A percentile compares a stretch with the other conserved stretches of the same genome.
phyloP scores from a whole-genome alignment of 1,284 basidiomycete genomes.

The Fomitopsis pinicola region DNA sequence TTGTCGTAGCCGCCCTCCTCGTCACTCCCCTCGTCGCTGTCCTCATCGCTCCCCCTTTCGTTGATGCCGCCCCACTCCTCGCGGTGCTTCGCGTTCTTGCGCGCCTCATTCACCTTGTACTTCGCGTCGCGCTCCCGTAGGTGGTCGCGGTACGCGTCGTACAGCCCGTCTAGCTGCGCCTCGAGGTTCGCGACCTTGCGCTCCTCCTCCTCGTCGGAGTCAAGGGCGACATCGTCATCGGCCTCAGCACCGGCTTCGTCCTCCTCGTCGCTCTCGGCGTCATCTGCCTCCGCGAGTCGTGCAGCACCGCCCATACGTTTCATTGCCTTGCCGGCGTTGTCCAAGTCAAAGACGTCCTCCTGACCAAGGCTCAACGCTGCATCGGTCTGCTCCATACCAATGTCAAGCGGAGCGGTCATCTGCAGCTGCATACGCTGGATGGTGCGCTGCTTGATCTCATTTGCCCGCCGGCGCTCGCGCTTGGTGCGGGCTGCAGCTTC shows the following conservation, averaged over 20 bases:
- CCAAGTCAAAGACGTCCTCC: constrained; percentile 86
- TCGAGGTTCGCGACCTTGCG: constrained; percentile 68
- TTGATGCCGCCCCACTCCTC: constrained; percentile 80
- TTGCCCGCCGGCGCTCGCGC: constrained; percentile 82
- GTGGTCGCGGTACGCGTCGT: constrained; percentile 83
- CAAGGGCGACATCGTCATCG: constrained; percentile 48
- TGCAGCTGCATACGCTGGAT: constrained; percentile 95
- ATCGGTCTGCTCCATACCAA: constrained; percentile 87
- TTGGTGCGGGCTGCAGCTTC: constrained; percentile 75
- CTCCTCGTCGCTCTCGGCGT: constrained; percentile 35
- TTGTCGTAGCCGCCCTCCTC: constrained; percentile 77
- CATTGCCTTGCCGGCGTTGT: constrained; percentile 52
- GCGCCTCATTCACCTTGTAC: constrained; percentile 82
- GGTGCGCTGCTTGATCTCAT: constrained; percentile 86
- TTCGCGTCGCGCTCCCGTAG: constrained; percentile 87
- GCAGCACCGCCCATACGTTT: constrained; percentile 39
- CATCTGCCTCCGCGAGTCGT: constrained; percentile 49
- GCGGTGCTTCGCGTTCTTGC: constrained; percentile 69
- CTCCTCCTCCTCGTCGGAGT: constrained; percentile 72
- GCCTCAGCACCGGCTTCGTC: constrained; percentile 36
- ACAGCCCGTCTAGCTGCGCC: constrained; percentile 83
- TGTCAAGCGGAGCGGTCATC: constrained; percentile 96
- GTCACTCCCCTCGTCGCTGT: constrained; percentile 33
- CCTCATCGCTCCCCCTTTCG: constrained; percentile 41
- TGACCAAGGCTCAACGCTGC: constrained; percentile 63